These are phyloP conservation scores for Teratosphaeriaceae sp. DNA, from an alignment of 2,329 filamentous ascomycete species.

Conservation along the genomic window DNA sequence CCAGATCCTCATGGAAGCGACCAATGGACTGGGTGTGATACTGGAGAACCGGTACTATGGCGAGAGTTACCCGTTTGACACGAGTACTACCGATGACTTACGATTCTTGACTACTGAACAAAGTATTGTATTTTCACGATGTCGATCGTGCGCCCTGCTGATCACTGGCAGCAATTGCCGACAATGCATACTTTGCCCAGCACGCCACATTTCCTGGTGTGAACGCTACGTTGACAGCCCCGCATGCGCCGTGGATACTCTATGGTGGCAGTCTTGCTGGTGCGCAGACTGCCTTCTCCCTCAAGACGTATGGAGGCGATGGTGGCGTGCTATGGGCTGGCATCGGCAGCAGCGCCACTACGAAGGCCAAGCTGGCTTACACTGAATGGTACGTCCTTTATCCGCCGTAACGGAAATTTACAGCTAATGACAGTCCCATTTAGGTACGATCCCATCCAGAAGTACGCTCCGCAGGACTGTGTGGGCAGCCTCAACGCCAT, in stretches of 20 bases:
- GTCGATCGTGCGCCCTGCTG: constrained; percentile 13
- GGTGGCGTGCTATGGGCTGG: constrained; percentile 67
- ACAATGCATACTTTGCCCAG: constrained; percentile 47
- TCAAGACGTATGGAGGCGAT: constrained; percentile 51
- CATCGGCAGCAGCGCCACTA: constrained; percentile 74
- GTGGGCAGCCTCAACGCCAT: constrained; percentile 49
- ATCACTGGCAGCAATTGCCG: constrained; percentile 35
- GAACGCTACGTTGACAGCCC: constrained; percentile 36
- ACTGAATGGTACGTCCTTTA: constrained; percentile 46
- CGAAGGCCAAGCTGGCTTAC: constrained; percentile 66
- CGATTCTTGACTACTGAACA: constrained; percentile 47
- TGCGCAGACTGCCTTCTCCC: constrained; percentile 39
- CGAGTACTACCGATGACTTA: constrained; percentile 44
- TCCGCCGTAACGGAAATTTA: neutral
- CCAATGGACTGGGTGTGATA: constrained; percentile 49
- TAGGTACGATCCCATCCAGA: constrained; percentile 47
- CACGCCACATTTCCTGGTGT: constrained; percentile 42
- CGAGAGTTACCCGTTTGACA: constrained; percentile 42
- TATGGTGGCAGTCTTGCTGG: constrained; percentile 42
- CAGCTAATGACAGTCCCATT: neutral
- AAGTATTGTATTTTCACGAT: constrained; percentile 20
- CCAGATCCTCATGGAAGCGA: constrained; percentile 48
- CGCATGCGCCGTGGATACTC: constrained; percentile 41
- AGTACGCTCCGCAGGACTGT: constrained; percentile 55
- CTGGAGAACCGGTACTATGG: constrained; percentile 49